A percentile compares a stretch with the other conserved stretches of the same genome.
Conservation (phyloP, 495 filamentous ascomycete genomes). For the Staphylotrichum tortipilum region DNA sequence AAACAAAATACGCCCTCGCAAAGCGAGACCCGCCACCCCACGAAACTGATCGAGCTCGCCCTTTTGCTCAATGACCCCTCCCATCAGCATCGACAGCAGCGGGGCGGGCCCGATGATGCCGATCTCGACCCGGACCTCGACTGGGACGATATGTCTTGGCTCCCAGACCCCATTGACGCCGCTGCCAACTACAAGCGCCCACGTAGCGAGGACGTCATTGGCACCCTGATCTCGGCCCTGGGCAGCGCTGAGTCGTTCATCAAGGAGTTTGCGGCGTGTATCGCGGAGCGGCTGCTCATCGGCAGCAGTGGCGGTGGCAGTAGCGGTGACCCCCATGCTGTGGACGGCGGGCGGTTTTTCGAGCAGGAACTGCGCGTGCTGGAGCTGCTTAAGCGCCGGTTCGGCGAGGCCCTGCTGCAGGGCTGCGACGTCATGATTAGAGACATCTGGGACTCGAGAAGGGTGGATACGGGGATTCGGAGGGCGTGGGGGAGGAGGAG, state of each 20-base stretch:
- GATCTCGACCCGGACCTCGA: slow-evolving; percentile 67
- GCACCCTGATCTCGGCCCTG: slow-evolving; percentile 76
- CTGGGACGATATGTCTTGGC: slow-evolving; percentile 86
- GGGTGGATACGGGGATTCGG: slow-evolving; percentile 57
- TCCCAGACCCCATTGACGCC: slow-evolving; percentile 86
- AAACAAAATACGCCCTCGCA: neutral
- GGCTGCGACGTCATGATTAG: slow-evolving; percentile 94
- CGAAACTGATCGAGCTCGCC: slow-evolving; percentile 63
- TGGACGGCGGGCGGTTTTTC: slow-evolving; percentile 50
- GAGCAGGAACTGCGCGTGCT: slow-evolving; percentile 70
- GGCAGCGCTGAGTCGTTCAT: slow-evolving; percentile 84
- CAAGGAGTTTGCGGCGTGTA: slow-evolving; percentile 79
- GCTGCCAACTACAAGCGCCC: slow-evolving; percentile 82
- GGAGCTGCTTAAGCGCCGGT: slow-evolving; percentile 78
- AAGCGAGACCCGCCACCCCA: neutral
- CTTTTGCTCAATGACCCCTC: slow-evolving; percentile 58
- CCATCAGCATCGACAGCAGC: too few species aligned
- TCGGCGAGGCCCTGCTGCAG: slow-evolving; percentile 78
- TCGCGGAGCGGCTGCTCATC: slow-evolving; percentile 68
- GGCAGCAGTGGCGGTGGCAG: neutral
- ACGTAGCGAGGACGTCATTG: slow-evolving; percentile 87
- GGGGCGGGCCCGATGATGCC: too few species aligned
- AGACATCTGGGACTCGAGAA: slow-evolving; percentile 74
- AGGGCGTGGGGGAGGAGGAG: slow-evolving; percentile 19
- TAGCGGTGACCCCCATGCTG: neutral